Conservation (phyloP, 768 basidiomycete genomes). For the Suillus occidentalis region DNA sequence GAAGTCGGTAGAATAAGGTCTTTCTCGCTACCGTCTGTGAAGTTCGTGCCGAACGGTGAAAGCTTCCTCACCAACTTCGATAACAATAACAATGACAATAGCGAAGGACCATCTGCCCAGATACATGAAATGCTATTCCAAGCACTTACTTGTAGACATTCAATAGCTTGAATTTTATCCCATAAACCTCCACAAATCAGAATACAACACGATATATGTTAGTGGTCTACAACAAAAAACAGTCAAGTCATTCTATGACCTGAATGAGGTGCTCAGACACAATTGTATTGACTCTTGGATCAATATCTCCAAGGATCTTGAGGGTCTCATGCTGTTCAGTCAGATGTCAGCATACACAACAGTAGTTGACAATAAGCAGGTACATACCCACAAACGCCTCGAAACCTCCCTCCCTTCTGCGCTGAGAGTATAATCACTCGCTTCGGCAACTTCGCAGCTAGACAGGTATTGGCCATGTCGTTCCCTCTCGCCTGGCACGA, state of each 20-base stretch:
- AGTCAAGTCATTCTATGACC: background rate
- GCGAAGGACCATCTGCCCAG: no score
- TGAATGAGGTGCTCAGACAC: slow-evolving; percentile 23
- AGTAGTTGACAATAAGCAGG: background rate
- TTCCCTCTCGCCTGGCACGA: slow-evolving; percentile 24
- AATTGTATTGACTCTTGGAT: slow-evolving; percentile 28
- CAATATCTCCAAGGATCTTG: slow-evolving; percentile 24
- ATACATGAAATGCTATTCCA: no score
- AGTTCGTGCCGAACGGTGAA: no score
- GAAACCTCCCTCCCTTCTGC: slow-evolving; percentile 30
- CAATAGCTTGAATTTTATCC: no score
- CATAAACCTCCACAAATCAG: background rate
- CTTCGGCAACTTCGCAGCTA: slow-evolving; percentile 24
- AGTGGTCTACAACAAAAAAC: no score
- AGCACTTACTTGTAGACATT: no score
- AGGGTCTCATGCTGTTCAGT: slow-evolving; percentile 28
- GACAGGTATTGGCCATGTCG: slow-evolving; percentile 34
- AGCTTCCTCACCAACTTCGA: no score
- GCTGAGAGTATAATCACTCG: slow-evolving; percentile 29
- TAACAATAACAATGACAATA: no score
- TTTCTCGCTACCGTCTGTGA: no score
- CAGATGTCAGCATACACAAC: background rate
- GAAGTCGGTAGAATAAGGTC: no score
- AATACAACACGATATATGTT: background rate
- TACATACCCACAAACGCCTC: slow-evolving; percentile 34